Evolutionary conservation across 140 eudicot species (phyloP), one percentile per base, ranked within the genome.

Genomic region (Oenanthe javanica): DNA sequence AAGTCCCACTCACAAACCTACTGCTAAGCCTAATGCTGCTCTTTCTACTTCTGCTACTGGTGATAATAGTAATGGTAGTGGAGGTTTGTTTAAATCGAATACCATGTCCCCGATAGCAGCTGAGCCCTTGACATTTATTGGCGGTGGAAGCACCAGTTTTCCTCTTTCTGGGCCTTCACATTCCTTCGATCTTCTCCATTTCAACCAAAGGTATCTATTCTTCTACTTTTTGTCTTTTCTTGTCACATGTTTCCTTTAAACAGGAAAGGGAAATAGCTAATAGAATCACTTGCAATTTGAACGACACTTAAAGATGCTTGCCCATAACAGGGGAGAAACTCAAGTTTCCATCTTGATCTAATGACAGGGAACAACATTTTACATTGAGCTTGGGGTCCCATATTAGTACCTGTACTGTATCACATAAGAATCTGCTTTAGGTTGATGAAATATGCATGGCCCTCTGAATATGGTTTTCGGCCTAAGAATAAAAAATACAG

Each of bases 181-280:
- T 67, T 87, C 91, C 79, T 79, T 86, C 85, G 96, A 93, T 87
- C 85, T 88, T n/a, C 96, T 87, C 15, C 92, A 87, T 77, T 84
- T 76, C 36, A 87, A 81, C 71, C 93, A 84, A 82, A 86, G 97
- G 98, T 93, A 88, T 55, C 73, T 27, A 40, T 40, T 9, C 40
- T 14, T n/a, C 13, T 27, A 13, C 50, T 73, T 45, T 46, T 46
- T 46, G 23, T 42, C 14, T 46, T 12, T 42, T 40, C 76, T 38
- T 72, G 51, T 72, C 48, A 38, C 48, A 21, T 46, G 47, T 72
- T 40, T 21, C 13, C n/a, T 12, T 57, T 59, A 6, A 59, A 59
- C 11, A 9, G 13, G 31, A 59, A 59, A 59, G 67, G 67, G 66
- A 57, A 57, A 57, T 10, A 57, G 66, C 66, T 57, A 11, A 36